Conservation (phyloP, 768 basidiomycete species). For the Termitomyces sp. region DNA sequence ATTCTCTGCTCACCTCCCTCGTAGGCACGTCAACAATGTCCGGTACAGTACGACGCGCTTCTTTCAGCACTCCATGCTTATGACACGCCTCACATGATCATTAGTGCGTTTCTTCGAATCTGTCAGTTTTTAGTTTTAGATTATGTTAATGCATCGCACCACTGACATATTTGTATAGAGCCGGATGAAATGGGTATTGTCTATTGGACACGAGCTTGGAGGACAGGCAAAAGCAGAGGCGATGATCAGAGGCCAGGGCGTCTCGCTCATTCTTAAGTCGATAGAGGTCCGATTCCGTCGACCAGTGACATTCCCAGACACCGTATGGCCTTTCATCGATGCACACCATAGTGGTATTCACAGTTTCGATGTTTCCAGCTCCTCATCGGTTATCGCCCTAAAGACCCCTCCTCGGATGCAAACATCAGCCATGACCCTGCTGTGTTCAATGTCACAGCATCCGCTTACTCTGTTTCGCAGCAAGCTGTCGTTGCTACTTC, state of each 20-base stretch:
- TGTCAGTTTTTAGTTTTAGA: conserved; percentile 33
- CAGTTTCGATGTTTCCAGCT: conserved; percentile 34
- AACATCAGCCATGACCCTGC: conserved; percentile 25
- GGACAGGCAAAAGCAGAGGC: conserved; percentile 51
- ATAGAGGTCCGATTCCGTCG: conserved; percentile 63
- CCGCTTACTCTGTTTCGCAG: conserved; percentile 65
- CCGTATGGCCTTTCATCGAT: conserved; percentile 34
- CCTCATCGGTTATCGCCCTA: conserved; percentile 59
- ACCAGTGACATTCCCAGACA: conserved; percentile 76
- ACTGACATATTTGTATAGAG: conserved; percentile 36
- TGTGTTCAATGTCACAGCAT: conserved; percentile 48
- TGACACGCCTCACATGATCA: background rate
- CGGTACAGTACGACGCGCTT: conserved; percentile 51
- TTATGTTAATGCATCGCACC: background rate
- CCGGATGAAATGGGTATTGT: conserved; percentile 65
- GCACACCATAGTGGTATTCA: background rate
- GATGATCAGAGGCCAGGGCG: conserved; percentile 59
- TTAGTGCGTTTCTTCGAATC: conserved; percentile 74
- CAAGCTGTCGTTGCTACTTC: conserved; percentile 61
- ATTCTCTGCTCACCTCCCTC: background rate
- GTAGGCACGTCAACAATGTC: conserved; percentile 76
- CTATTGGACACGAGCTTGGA: conserved; percentile 55
- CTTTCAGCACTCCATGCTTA: background rate
- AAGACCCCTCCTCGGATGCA: conserved; percentile 13
- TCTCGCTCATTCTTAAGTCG: conserved; percentile 75